Evolutionary conservation across 2,329 filamentous ascomycete species (phyloP).

Genomic region (Talaromyces pinophilus): DNA sequence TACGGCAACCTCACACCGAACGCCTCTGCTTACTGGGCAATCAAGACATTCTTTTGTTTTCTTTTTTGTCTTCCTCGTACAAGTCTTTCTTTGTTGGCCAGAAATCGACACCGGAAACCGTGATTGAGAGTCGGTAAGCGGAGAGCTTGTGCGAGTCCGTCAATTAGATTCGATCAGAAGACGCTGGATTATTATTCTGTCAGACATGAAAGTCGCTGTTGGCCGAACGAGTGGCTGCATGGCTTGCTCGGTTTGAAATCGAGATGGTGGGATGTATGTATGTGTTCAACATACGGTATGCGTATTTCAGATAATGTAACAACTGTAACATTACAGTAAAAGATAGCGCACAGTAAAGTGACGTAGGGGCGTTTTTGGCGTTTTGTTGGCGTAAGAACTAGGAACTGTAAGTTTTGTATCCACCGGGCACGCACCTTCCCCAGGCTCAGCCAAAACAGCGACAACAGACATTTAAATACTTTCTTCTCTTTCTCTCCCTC

Average conservation of each 20-base stretch:
- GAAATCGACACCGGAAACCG: neutral
- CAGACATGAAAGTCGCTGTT: neutral
- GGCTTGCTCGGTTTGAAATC: constrained; percentile 4
- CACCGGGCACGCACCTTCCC: constrained; percentile 1
- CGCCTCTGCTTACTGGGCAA: no score
- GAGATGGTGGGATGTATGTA: constrained; percentile 1
- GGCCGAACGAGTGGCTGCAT: neutral
- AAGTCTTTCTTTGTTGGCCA: neutral
- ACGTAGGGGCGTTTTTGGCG: constrained; percentile 1
- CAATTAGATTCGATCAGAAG: neutral
- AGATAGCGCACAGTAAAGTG: neutral
- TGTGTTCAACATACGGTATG: neutral
- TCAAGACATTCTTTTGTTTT: neutral
- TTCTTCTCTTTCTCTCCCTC: neutral
- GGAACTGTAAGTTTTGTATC: neutral
- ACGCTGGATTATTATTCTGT: neutral
- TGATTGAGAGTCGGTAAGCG: neutral
- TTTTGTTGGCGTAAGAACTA: neutral
- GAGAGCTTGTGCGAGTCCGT: neutral
- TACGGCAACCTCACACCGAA: neutral
- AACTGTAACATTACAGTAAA: neutral
- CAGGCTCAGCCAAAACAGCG: neutral
- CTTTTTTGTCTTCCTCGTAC: neutral
- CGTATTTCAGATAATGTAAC: neutral
- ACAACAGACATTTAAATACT: neutral